phyloP scores from a whole-genome alignment of 2,329 filamentous ascomycete species.

The Xenoacremonium recifei region DNA sequence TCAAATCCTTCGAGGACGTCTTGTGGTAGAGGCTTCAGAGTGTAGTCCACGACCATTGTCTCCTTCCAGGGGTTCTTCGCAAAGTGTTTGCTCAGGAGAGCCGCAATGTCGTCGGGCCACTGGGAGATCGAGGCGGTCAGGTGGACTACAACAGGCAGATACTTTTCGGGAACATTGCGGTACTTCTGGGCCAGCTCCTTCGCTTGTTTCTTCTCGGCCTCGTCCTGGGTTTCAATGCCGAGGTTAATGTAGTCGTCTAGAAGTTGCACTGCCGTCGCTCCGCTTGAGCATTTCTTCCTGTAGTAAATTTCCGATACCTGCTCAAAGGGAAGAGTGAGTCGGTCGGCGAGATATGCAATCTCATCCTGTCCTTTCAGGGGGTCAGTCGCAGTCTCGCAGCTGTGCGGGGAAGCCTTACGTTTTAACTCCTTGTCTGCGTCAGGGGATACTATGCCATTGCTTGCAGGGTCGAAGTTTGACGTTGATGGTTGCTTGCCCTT shows the following conservation, averaged over 20 bases:
- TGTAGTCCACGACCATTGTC: conserved; percentile 38
- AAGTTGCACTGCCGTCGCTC: conserved; percentile 40
- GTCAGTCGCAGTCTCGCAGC: neutral
- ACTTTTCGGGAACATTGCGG: conserved; percentile 42
- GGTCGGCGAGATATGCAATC: conserved; percentile 43
- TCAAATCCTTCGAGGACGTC: conserved; percentile 31
- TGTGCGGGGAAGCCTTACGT: conserved; percentile 27
- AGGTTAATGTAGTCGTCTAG: conserved; percentile 42
- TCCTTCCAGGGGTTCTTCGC: conserved; percentile 36
- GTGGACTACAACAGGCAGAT: conserved; percentile 42
- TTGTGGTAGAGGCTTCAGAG: conserved; percentile 33
- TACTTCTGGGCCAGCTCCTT: conserved; percentile 37
- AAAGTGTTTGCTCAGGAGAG: conserved; percentile 41
- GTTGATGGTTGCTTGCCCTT: conserved; percentile 15
- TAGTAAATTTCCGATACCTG: conserved; percentile 42
- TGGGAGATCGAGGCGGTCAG: conserved; percentile 33
- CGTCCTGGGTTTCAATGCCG: conserved; percentile 32
- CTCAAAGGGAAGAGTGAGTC: conserved; percentile 39
- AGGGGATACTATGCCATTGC: conserved; percentile 14
- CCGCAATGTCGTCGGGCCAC: conserved; percentile 40
- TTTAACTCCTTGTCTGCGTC: conserved; percentile 26
- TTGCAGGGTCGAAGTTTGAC: conserved; percentile 11
- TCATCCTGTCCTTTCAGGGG: conserved; percentile 33
- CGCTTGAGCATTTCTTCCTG: conserved; percentile 36
- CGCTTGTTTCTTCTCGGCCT: conserved; percentile 28